A percentile compares a stretch with the other conserved stretches of the same genome.
Conservation (phyloP, 2,329 filamentous ascomycete species). For the Exutisphaerella laricina region DNA sequence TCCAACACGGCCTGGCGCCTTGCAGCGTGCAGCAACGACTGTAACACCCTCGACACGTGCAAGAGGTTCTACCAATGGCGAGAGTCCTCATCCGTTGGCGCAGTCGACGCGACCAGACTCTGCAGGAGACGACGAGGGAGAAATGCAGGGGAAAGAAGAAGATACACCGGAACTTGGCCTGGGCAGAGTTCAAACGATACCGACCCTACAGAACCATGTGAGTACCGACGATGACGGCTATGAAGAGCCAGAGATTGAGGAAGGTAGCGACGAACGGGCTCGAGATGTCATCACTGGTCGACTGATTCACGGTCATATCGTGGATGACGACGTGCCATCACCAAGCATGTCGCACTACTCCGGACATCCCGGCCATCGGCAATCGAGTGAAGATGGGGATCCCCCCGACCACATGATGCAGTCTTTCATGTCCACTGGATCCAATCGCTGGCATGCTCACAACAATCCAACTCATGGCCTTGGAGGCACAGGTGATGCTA, state of each 20-base stretch:
- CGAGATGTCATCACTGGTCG: slow-evolving; percentile 87
- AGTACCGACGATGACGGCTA: slow-evolving; percentile 30
- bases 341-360: slow-evolving; percentile 62
- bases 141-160: slow-evolving; percentile 3
- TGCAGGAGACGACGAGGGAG: slow-evolving; percentile 12
- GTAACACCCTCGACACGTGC: slow-evolving; percentile 16
- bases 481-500: slow-evolving; percentile 78
- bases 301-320: slow-evolving; percentile 87
- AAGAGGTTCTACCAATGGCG: slow-evolving; percentile 24
- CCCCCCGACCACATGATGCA: slow-evolving; percentile 86
- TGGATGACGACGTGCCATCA: slow-evolving; percentile 76
- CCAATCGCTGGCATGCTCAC: slow-evolving; percentile 52
- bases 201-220: slow-evolving; percentile 23
- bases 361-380: slow-evolving; percentile 42
- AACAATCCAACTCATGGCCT: slow-evolving; percentile 48
- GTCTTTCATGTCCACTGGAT: slow-evolving; percentile 71
- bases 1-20: slow-evolving; percentile 5
- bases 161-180: slow-evolving; percentile 9
- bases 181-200: slow-evolving; percentile 23
- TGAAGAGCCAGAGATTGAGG: slow-evolving; percentile 30
- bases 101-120: slow-evolving; percentile 30
- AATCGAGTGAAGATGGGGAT: slow-evolving; percentile 41
- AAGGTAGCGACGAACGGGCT: slow-evolving; percentile 52
- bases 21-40: slow-evolving; percentile 20
- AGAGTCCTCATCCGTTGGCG: slow-evolving; percentile 30